Conservation (phyloP, 176 grass and related monocot species). For the Musa itinerans region DNA sequence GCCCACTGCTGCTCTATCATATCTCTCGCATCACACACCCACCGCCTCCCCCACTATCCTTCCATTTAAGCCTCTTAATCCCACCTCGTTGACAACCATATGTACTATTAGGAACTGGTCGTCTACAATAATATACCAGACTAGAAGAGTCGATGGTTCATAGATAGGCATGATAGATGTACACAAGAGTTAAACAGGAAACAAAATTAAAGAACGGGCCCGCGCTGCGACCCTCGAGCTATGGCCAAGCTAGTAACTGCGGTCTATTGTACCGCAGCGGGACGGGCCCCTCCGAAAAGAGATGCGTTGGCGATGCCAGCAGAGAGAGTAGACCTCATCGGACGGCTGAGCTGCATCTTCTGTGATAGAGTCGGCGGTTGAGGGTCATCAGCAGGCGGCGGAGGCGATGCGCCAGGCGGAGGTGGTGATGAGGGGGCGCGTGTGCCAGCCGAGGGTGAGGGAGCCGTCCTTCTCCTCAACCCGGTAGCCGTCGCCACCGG, state of each 20-base stretch:
- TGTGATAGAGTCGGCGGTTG: too few relatives aligned
- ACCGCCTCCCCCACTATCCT: not conserved
- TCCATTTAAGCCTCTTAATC: not conserved
- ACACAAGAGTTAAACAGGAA: too few relatives aligned
- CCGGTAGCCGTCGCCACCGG: not conserved
- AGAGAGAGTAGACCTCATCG: not conserved
- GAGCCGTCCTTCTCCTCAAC: conserved; percentile 1
- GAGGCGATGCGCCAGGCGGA: conserved; percentile 24
- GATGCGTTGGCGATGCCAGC: too few relatives aligned
- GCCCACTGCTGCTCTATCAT: too few relatives aligned
- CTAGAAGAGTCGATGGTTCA: not conserved
- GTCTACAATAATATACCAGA: not conserved
- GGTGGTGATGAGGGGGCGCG: conserved; percentile 18
- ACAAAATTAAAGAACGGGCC: not conserved
- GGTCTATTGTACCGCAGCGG: too few relatives aligned
- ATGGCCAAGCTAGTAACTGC: too few relatives aligned
- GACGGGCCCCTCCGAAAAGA: too few relatives aligned
- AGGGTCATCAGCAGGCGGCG: not conserved
- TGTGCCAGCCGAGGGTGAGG: conserved; percentile 27
- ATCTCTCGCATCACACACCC: not conserved
- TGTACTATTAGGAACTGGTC: not conserved
- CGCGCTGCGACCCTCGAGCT: too few relatives aligned
- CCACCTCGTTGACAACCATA: not conserved
- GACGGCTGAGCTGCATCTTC: conserved; percentile 2
- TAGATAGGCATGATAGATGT: not conserved